phyloP scores from a whole-genome alignment of 176 grass and related monocot genomes.

The Zoysia japonica region DNA sequence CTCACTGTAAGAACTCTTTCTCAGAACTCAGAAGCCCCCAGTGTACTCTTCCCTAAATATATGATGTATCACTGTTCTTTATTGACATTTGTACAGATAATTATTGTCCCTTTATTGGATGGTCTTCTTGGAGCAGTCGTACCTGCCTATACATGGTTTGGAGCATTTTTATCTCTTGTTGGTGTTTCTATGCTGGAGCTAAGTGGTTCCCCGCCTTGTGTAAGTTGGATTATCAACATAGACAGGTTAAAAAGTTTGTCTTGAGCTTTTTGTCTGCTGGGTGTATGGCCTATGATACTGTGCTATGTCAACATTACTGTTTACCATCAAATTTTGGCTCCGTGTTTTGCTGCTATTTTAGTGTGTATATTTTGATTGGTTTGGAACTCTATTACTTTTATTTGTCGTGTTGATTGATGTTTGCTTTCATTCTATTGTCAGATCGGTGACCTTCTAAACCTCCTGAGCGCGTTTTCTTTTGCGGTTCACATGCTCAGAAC shows the following conservation, averaged over 20 bases:
- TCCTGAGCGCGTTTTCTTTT: slow-evolving; percentile 50
- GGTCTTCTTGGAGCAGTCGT: slow-evolving; percentile 51
- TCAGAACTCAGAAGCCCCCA: slow-evolving; percentile 11
- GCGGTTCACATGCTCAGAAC: slow-evolving; percentile 63
- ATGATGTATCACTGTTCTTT: slow-evolving; percentile 31
- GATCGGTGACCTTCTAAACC: slow-evolving; percentile 57
- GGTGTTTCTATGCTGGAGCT: slow-evolving; percentile 55
- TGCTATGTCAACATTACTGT: neutral
- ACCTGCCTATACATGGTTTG: slow-evolving; percentile 53
- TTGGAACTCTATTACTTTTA: neutral
- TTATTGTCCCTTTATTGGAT: slow-evolving; percentile 60
- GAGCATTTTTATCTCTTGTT: slow-evolving; percentile 48
- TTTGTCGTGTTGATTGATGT: slow-evolving; percentile 3
- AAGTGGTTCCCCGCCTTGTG: slow-evolving; percentile 59
- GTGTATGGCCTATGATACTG: slow-evolving; percentile 1
- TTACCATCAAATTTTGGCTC: neutral
- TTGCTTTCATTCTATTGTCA: slow-evolving; percentile 15
- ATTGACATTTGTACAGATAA: slow-evolving; percentile 44
- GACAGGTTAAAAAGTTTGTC: slow-evolving; percentile 32
- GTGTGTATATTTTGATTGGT: slow-evolving; percentile 6
- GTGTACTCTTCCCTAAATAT: slow-evolving; percentile 10
- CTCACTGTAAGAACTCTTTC: slow-evolving; percentile 50
- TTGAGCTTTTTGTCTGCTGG: slow-evolving; percentile 5
- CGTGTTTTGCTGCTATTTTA: neutral
- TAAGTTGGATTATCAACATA: slow-evolving; percentile 47